phyloP scores from a whole-genome alignment of 2,329 filamentous ascomycete genomes.

The Botrytis elliptica region DNA sequence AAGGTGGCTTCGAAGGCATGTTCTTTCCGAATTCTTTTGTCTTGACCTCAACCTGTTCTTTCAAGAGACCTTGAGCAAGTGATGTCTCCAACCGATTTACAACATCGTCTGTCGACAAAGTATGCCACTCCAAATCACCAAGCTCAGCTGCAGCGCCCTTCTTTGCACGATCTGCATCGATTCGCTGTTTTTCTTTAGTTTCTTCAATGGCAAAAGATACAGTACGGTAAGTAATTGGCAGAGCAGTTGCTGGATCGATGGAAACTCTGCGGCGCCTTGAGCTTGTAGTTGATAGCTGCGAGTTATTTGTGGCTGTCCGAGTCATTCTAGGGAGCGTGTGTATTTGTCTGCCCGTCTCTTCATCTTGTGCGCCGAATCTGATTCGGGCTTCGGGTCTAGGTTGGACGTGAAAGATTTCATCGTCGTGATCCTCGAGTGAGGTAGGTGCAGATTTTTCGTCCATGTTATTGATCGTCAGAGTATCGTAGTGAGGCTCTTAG shows the following conservation, averaged over 20 bases:
- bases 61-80: conserved; percentile 55
- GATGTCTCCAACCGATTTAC: conserved; percentile 57
- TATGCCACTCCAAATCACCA: conserved; percentile 66
- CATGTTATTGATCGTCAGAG: conserved; percentile 9
- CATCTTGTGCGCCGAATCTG: conserved; percentile 23
- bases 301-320: conserved; percentile 27
- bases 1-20: conserved; percentile 62
- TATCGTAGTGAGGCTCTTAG: not conserved
- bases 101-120: conserved; percentile 55
- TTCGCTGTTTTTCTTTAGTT: conserved; percentile 47
- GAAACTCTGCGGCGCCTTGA: conserved; percentile 26
- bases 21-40: conserved; percentile 63
- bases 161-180: conserved; percentile 44
- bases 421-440: conserved; percentile 14
- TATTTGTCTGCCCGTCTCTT: conserved; percentile 19
- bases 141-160: conserved; percentile 51
- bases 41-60: conserved; percentile 53
- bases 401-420: conserved; percentile 24
- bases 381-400: conserved; percentile 24
- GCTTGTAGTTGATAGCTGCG: conserved; percentile 24
- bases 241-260: conserved; percentile 43
- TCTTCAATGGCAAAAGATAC: conserved; percentile 58
- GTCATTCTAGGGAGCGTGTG: conserved; percentile 15
- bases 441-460: conserved; percentile 15
- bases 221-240: conserved; percentile 54